Evolutionary conservation across 2,329 filamentous ascomycete species (phyloP).

Genomic region (Cladosporium sp.): DNA sequence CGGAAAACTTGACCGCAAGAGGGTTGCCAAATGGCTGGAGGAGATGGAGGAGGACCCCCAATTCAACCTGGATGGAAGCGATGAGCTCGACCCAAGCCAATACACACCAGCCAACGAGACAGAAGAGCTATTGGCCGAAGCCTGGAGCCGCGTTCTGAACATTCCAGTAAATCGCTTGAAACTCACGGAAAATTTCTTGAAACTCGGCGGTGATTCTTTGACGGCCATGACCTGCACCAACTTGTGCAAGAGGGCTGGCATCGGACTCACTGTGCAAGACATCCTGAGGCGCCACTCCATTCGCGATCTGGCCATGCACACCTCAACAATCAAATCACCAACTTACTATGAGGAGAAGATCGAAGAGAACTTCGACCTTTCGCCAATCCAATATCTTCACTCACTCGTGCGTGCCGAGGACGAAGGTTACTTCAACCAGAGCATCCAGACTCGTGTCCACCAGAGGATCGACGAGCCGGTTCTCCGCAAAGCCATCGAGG

Average conservation of each 20-base stretch:
- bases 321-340: conserved; percentile 1
- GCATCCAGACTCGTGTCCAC: conserved; percentile 4
- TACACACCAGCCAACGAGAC: conserved; percentile 8
- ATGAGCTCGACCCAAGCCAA: not conserved
- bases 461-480: not conserved
- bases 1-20: conserved; percentile 14
- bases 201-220: conserved; percentile 45
- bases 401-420: conserved; percentile 10
- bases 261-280: conserved; percentile 32
- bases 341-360: not conserved
- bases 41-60: conserved; percentile 7
- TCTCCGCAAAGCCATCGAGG: conserved; percentile 19
- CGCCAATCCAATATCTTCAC: conserved; percentile 11
- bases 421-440: conserved; percentile 14
- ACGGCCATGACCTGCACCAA: conserved; percentile 43
- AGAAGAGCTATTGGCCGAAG: not conserved
- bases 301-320: conserved; percentile 12
- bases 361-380: conserved; percentile 11
- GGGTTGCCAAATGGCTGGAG: conserved; percentile 10
- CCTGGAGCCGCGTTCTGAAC: conserved; percentile 11
- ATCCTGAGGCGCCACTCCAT: conserved; percentile 35
- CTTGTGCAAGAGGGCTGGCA: conserved; percentile 32
- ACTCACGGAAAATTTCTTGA: conserved; percentile 39
- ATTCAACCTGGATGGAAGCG: not conserved
- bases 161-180: conserved; percentile 4